phyloP scores from a whole-genome alignment of 2,329 filamentous ascomycete genomes.

The Nigrospora sphaerica region DNA sequence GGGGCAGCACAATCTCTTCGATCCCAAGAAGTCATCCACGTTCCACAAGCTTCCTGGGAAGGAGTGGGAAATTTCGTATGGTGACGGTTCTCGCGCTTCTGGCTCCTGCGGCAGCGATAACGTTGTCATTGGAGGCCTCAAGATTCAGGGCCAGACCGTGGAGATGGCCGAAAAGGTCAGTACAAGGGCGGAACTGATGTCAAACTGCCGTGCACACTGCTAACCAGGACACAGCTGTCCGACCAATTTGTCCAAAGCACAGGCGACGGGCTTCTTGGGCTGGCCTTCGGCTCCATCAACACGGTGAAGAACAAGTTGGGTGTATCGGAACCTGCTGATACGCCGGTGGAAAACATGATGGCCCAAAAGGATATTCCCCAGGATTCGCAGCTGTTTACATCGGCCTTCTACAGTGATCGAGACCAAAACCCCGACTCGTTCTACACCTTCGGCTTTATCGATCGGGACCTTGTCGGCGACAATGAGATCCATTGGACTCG shows the following conservation, averaged over 20 bases:
- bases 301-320: slow-evolving; percentile 36
- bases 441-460: slow-evolving; percentile 70
- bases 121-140: slow-evolving; percentile 54
- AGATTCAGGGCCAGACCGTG: slow-evolving; percentile 54
- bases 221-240: slow-evolving; percentile 31
- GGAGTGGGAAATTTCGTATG: slow-evolving; percentile 61
- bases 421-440: slow-evolving; percentile 48
- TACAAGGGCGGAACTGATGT: too few species aligned
- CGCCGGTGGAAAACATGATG: slow-evolving; percentile 66
- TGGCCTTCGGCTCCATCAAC: slow-evolving; percentile 60
- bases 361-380: slow-evolving; percentile 35
- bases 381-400: slow-evolving; percentile 53
- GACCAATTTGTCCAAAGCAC: slow-evolving; percentile 45
- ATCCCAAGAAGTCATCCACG: slow-evolving; percentile 53
- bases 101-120: slow-evolving; percentile 59
- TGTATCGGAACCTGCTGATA: slow-evolving; percentile 43
- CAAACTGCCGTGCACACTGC: too few species aligned
- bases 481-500: slow-evolving; percentile 49
- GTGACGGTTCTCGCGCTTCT: slow-evolving; percentile 59
- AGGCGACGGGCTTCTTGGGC: slow-evolving; percentile 59
- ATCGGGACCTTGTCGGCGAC: slow-evolving; percentile 50
- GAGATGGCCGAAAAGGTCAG: slow-evolving; percentile 48
- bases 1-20: slow-evolving; percentile 46
- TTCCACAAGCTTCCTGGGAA: slow-evolving; percentile 41
- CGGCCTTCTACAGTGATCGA: slow-evolving; percentile 50